A percentile compares a stretch with the other conserved stretches of the same genome.
phyloP scores from a whole-genome alignment of 805 yeast genomes.

The Suhomyces sp. region DNA sequence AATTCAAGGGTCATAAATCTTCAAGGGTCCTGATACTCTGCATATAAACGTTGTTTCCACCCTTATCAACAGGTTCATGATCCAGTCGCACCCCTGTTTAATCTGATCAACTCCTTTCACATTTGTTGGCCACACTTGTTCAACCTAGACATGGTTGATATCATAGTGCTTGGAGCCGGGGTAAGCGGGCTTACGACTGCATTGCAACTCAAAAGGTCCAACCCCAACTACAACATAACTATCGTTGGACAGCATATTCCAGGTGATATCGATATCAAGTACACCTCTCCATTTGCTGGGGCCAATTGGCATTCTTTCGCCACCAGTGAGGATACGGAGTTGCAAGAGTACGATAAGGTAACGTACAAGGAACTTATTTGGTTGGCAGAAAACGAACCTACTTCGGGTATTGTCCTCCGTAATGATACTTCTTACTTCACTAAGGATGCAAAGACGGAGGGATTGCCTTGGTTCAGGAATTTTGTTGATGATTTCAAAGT shows the following conservation, averaged over 20 bases:
- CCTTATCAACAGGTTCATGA: too few relatives aligned
- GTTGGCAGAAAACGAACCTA: slow-evolving; percentile 46
- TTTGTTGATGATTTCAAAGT: slow-evolving; percentile 41
- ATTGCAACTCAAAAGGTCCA: slow-evolving; percentile 22
- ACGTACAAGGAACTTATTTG: slow-evolving; percentile 49
- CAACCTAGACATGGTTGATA: too few relatives aligned
- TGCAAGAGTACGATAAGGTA: slow-evolving; percentile 40
- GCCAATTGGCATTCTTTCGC: slow-evolving; percentile 73
- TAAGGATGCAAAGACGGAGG: too few relatives aligned
- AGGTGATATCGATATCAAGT: slow-evolving; percentile 51
- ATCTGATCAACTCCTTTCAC: too few relatives aligned
- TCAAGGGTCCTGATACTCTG: too few relatives aligned
- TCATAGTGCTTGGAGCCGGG: slow-evolving; percentile 25
- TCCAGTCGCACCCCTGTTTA: too few relatives aligned
- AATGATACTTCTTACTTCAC: slow-evolving; percentile 15
- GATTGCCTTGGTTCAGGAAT: slow-evolving; percentile 50
- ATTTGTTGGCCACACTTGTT: too few relatives aligned
- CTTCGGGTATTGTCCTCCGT: slow-evolving; percentile 39
- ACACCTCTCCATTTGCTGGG: slow-evolving; percentile 70
- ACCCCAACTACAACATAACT: slow-evolving; percentile 22
- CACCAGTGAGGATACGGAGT: slow-evolving; percentile 25
- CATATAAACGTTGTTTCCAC: too few relatives aligned
- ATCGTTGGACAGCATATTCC: slow-evolving; percentile 46
- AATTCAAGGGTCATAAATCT: too few relatives aligned
- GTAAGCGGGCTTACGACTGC: slow-evolving; percentile 40